Percentiles rank a stretch among this genome's conserved stretches.
phyloP scores from a whole-genome alignment of 2,329 filamentous ascomycete genomes.

The Corinectria fuckeliana region DNA sequence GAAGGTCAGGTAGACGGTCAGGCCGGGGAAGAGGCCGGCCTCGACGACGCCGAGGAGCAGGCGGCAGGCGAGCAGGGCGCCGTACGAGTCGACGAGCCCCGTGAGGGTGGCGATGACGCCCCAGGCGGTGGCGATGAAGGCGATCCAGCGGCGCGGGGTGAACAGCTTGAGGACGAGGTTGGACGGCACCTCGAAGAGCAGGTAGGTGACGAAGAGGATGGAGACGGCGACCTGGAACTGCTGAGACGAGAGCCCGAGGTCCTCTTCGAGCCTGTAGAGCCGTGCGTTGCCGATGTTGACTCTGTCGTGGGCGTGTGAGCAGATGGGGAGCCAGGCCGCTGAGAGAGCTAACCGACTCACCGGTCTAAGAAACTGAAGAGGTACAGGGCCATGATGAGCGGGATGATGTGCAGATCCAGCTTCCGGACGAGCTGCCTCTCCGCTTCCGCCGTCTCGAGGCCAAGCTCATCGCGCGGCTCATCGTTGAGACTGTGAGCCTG shows the following conservation, averaged over 20 bases:
- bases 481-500: constrained; percentile 26
- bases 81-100: constrained; percentile 71
- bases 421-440: constrained; percentile 68
- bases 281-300: constrained; percentile 78
- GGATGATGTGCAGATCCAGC: constrained; percentile 68
- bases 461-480: constrained; percentile 25
- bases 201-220: constrained; percentile 71
- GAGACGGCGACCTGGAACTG: constrained; percentile 75
- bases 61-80: constrained; percentile 70
- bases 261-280: constrained; percentile 69
- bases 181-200: constrained; percentile 67
- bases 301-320: constrained; percentile 41
- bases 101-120: constrained; percentile 73
- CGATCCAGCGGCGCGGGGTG: constrained; percentile 67
- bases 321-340: neutral
- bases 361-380: constrained; percentile 78
- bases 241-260: constrained; percentile 63
- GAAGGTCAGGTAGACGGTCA: constrained; percentile 74
- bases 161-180: constrained; percentile 70
- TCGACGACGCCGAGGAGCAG: constrained; percentile 73
- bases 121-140: constrained; percentile 70
- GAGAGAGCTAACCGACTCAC: constrained; percentile 48
- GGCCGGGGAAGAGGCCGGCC: constrained; percentile 72
- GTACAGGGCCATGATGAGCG: constrained; percentile 73
- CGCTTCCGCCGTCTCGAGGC: constrained; percentile 24